phyloP scores from a whole-genome alignment of 2,329 filamentous ascomycete species.

The Ascomycota sp. region DNA sequence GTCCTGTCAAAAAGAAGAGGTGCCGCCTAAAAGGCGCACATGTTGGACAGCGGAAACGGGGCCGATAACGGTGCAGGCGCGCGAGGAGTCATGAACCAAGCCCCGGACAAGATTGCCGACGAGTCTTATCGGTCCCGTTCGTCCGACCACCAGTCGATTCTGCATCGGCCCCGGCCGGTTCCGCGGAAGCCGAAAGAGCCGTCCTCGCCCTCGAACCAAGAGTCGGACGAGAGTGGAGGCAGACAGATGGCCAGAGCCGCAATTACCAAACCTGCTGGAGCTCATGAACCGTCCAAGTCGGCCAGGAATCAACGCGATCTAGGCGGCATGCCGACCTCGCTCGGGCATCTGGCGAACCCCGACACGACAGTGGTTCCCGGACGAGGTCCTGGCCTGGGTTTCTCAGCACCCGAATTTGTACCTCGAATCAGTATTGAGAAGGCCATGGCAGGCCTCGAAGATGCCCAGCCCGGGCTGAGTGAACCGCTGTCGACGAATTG shows the following conservation, averaged over 20 bases:
- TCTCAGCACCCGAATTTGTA: conserved; percentile 4
- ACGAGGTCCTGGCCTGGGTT: neutral
- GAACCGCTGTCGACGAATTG: too few species aligned
- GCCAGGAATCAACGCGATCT: neutral
- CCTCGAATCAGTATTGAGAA: conserved; percentile 14
- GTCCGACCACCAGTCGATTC: conserved; percentile 16
- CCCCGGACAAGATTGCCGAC: conserved; percentile 10
- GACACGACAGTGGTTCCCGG: neutral
- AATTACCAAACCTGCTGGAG: neutral
- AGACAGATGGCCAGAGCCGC: too few species aligned
- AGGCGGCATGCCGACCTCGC: neutral
- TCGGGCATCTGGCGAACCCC: neutral
- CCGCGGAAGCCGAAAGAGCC: conserved; percentile 21
- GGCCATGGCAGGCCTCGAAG: conserved; percentile 2
- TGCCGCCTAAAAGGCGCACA: conserved; percentile 23
- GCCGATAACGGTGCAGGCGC: conserved; percentile 31
- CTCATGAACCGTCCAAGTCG: neutral
- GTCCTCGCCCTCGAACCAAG: too few species aligned
- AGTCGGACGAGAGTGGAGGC: too few species aligned
- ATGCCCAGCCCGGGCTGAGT: conserved; percentile 1
- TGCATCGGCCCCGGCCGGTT: conserved; percentile 35
- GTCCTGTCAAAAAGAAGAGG: conserved; percentile 8
- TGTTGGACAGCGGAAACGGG: conserved; percentile 35
- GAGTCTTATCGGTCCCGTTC: neutral
- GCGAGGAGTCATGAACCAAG: conserved; percentile 25